Evolutionary conservation across 768 basidiomycete genomes (phyloP).

Genomic region (Hemileccinum impolitum): DNA sequence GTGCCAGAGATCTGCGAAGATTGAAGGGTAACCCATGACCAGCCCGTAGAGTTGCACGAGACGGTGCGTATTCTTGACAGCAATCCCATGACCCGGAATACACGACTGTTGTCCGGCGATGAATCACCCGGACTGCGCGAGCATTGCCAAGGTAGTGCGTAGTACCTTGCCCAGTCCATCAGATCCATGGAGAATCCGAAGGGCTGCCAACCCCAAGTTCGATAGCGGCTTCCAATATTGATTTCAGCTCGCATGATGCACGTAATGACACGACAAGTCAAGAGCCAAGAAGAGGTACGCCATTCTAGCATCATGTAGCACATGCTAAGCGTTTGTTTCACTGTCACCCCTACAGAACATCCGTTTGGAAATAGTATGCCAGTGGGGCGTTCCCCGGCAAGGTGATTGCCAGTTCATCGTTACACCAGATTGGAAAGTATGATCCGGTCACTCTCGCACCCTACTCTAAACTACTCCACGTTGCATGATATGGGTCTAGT

Average conservation of each 20-base stretch:
- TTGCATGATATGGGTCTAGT: slow-evolving; percentile 4
- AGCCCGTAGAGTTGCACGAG: neutral
- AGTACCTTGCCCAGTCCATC: neutral
- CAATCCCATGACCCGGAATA: neutral
- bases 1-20: slow-evolving; percentile 7
- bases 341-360: neutral
- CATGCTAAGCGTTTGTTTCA: slow-evolving; percentile 5
- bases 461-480: slow-evolving; percentile 8
- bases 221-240: neutral
- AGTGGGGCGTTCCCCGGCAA: neutral
- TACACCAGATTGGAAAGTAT: slow-evolving; percentile 12
- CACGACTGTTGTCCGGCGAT: neutral
- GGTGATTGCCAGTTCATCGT: slow-evolving; percentile 5
- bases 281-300: neutral
- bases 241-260: neutral
- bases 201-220: slow-evolving; percentile 2
- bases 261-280: neutral
- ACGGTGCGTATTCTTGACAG: neutral
- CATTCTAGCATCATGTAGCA: too few relatives aligned
- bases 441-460: slow-evolving; percentile 1
- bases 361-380: slow-evolving; percentile 9
- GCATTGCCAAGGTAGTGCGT: too few relatives aligned
- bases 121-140: neutral
- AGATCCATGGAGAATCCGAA: neutral
- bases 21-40: slow-evolving; percentile 5